These are phyloP conservation scores for Firmiana major DNA, from an alignment of 345 rosid genomes.

Conservation along the genomic window DNA sequence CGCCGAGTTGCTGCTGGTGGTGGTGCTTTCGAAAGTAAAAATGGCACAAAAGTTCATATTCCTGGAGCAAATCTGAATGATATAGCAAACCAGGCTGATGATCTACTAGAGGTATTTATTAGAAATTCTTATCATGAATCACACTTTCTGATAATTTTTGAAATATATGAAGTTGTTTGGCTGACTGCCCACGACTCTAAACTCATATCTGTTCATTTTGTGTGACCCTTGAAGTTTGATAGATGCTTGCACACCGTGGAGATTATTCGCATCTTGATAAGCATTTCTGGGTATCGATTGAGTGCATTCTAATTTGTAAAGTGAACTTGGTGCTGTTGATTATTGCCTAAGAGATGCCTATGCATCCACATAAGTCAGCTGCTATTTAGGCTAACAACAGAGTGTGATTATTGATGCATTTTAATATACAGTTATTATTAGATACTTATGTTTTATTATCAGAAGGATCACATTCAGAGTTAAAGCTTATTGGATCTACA, in stretches of 20 bases:
- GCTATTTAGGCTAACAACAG: neutral
- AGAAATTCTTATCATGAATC: slow-evolving; percentile 4
- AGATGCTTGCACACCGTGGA: neutral
- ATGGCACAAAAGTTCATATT: slow-evolving; percentile 79
- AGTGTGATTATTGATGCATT: neutral
- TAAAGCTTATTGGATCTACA: neutral
- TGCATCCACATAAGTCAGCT: neutral
- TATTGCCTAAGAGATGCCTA: neutral
- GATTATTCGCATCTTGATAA: neutral
- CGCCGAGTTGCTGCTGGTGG: slow-evolving; percentile 97
- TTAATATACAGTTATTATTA: neutral
- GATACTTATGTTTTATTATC: neutral
- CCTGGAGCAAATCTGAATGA: slow-evolving; percentile 88
- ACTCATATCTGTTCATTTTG: neutral
- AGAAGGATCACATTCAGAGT: neutral
- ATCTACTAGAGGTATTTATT: slow-evolving; percentile 68
- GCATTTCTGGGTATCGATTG: neutral
- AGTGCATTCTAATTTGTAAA: neutral
- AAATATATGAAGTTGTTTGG: neutral
- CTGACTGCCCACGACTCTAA: neutral
- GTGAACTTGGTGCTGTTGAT: neutral
- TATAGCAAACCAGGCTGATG: slow-evolving; percentile 92
- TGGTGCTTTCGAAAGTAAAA: slow-evolving; percentile 68
- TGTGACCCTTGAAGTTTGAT: slow-evolving; percentile 6
- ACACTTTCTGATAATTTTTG: neutral